A percentile compares a stretch with the other conserved stretches of the same genome.
These are phyloP conservation scores for Rhizopogon vesiculosus DNA, from an alignment of 768 basidiomycete genomes.

Conservation along the genomic window DNA sequence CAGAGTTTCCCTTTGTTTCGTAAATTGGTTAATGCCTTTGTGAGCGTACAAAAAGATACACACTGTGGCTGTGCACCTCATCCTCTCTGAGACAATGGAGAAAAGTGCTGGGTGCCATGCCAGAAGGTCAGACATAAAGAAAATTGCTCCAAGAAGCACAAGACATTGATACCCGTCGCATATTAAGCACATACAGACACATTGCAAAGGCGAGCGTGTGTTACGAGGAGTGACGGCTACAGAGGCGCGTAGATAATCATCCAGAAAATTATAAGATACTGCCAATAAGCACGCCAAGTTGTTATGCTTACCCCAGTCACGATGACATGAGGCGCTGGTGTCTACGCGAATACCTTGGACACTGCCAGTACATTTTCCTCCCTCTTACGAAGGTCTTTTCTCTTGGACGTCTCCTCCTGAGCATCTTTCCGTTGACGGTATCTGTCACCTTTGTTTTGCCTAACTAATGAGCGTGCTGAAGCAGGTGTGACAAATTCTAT, in stretches of 20 bases:
- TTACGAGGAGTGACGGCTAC: not conserved
- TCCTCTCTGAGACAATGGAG: conserved; percentile 24
- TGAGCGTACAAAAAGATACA: conserved; percentile 19
- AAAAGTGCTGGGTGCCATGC: not conserved
- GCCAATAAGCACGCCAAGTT: not conserved
- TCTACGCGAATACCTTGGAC: conserved; percentile 82
- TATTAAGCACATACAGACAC: not conserved
- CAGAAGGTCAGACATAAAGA: not conserved
- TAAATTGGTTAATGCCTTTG: conserved; percentile 20
- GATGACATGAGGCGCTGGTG: not conserved
- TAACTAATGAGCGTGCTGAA: conserved; percentile 64
- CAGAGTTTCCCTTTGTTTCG: conserved; percentile 20
- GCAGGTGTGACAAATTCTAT: conserved; percentile 92
- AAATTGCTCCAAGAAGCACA: not conserved
- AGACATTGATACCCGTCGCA: not conserved
- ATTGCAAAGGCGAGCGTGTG: not conserved
- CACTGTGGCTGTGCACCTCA: conserved; percentile 6
- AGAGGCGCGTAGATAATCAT: not conserved
- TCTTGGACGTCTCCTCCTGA: conserved; percentile 56
- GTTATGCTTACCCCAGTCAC: not conserved
- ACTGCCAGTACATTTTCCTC: conserved; percentile 81
- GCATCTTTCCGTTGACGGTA: conserved; percentile 82
- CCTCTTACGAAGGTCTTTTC: conserved; percentile 59
- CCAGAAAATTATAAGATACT: not conserved
- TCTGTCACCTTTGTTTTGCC: conserved; percentile 71